Evolutionary conservation across 1,284 basidiomycete species (phyloP), one percentile per base, ranked within the genome.

Genomic region (Ganoderma sp.): DNA sequence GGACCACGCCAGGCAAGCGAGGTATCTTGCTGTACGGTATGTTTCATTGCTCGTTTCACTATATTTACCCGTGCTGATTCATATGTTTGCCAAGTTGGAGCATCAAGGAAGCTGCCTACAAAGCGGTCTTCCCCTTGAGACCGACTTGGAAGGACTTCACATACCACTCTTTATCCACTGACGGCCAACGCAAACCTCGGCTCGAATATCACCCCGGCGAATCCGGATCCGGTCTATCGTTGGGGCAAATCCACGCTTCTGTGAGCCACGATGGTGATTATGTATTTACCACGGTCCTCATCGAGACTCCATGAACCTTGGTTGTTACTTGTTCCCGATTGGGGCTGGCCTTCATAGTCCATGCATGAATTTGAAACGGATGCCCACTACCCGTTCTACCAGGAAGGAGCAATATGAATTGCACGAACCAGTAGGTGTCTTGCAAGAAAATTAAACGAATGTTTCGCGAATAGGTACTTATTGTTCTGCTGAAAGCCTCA

Each of bases 71-170:
- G 22, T 37, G 1, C 34, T 28, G 50, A 52, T 63, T 63, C 25
- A 34, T 2, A 10, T 17, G 37, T 37, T 9, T 45, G 28, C 61
- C 25, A 66, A 95, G 93, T 42, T 96, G 93, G 93, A 86, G 90
- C 58, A 84, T 92, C 43, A 98, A 98, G 76, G 96, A 97, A 81
- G 94, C 96, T 0, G 89, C 92, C 0, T 97, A 96, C 83, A 97
- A 98, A 78, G 94, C 96, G 0, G 76, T 96, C 66, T 94, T 89
- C 74, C 90, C 92, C 1, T 75, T 85, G 52, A 81, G 78, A 25
- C 86, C 91, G n/a, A 87, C 85, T 2, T 96, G 94, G 94, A 92
- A 93, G 75, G 88, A 95, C 42, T 79, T 96, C 64, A 86, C 86
- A 1, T 90, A 88, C 68, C 78, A 75, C 59, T 63, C 75, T 81